A percentile compares a stretch with the other conserved stretches of the same genome.
These are phyloP conservation scores for Talaromyces piceae DNA, from an alignment of 2,329 filamentous ascomycete genomes.

Conservation along the genomic window DNA sequence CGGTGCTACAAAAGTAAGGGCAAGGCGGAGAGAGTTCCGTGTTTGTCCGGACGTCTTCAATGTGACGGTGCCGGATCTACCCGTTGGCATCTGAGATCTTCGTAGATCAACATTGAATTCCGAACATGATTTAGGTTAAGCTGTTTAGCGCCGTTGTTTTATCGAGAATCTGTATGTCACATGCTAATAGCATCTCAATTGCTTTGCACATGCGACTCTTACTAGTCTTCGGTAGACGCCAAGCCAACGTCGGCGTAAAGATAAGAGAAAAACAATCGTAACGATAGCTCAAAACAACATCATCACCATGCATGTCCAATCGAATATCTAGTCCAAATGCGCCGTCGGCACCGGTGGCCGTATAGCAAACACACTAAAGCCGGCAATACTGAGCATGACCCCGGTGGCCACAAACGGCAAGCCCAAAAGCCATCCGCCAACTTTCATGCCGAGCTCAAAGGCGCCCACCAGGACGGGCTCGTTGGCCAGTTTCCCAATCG, in stretches of 20 bases:
- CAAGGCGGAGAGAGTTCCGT: no score
- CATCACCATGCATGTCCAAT: background rate
- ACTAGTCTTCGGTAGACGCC: no score
- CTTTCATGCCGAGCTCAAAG: slow-evolving; percentile 11
- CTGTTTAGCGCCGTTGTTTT: no score
- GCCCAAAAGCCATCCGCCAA: slow-evolving; percentile 8
- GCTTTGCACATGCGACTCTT: no score
- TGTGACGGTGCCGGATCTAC: background rate
- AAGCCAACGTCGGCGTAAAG: no score
- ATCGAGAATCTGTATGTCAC: no score
- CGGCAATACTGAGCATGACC: slow-evolving; percentile 10
- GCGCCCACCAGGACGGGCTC: slow-evolving; percentile 8
- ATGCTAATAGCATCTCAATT: no score
- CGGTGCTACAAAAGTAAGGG: background rate
- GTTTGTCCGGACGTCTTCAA: background rate
- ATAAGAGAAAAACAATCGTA: no score
- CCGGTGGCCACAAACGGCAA: slow-evolving; percentile 11
- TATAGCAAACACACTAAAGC: slow-evolving; percentile 7
- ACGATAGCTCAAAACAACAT: no score
- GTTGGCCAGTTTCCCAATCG: slow-evolving; percentile 12
- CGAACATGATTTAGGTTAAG: no score
- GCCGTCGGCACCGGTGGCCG: slow-evolving; percentile 5
- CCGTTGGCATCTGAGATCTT: background rate
- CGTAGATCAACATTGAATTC: no score
- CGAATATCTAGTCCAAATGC: slow-evolving; percentile 6